Base-by-base conservation (phyloP, 495 filamentous ascomycete species). In the Penicillium crystallinum region DNA sequence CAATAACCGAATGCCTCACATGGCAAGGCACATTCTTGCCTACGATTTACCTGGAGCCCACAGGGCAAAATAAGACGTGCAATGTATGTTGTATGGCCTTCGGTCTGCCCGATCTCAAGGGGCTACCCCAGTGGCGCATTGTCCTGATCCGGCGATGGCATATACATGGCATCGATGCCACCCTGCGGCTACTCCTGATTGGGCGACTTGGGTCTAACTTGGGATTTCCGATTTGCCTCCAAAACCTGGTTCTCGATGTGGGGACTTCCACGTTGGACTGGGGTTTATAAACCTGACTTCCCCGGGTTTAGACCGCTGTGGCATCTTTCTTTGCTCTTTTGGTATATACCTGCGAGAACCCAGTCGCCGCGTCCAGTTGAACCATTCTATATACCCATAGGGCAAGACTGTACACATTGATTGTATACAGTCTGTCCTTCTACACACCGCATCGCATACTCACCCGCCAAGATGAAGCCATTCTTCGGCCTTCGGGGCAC, bases 401-500 rank as follows among this genome's bases (percentile, higher is more conserved):
- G 40, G 25, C 27, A 47, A 37, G 34, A 36, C 38, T 38, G 45
- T 52, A 38, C 38, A 41, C 39, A 44, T 56, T 50, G 30, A 52
- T 23, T 45, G 43, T 57, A 61, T 51, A 49, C 49, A 51, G n/a
- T 44, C 40, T 38, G 38, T 33, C 21, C n/a, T 35, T 7, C 39
- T 33, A 2, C 34, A 21, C 8, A 2, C 23, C 29, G 11, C 25
- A 22, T 14, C 18, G 14, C 21, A 40, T 33, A 25, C 25, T 41
- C 15, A 9, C 6, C 40, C 45, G 52, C 49, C 59, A 55, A 35
- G 27, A 64, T 64, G 58, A 59, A 63, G 44, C 54, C 52, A 12
- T 87, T 78, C 58, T 81, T 85, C 47, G 85, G 85, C 59, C 77
- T 88, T 53, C 74, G 75, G 51, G 85, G 85, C 69, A 66, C 74